Base-by-base conservation (phyloP, 352 stramenopile species). In the Phytopythium boreale region DNA sequence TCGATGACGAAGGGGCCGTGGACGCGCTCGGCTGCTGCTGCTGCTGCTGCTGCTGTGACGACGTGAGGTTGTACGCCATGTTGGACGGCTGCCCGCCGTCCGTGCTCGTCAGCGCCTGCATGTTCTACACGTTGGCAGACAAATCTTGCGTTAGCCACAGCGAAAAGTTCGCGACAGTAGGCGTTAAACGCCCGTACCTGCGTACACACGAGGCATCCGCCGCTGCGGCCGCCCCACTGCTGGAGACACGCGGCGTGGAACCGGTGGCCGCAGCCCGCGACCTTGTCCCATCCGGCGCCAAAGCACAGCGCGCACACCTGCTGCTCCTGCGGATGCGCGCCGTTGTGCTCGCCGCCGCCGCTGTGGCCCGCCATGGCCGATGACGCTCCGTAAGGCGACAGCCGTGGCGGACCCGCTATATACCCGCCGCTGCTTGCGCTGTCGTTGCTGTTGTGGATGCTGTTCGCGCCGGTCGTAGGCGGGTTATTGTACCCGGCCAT, bases 241-340 rank as follows among this genome's bases (percentile, higher is more conserved):
- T 90, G 79, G 49, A 92, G 63, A 63, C 81, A 90, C 26, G 72
- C 64, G 43, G 67, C 70, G 58, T 92, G 83, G 64, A 92, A 92
- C 29, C 75, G 77, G 65, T 92, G 83, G n/a, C 83, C 83, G 44
- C 83, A 92, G 60, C 67, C 73, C 6, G 78, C 80, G 52, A 87
- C 73, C 27, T 76, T 75, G 62, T 90, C 83, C 37, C 77, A 78
- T 27, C 77, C 62, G 52, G 63, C 67, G n/a, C 71, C 73, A 57
- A 80, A 76, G 43, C 77, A 88, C 53, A 85, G 69, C 39, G 58
- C 63, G 39, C 79, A 88, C 37, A 68, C 69, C 27, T 82, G 64
- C 39, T 77, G 73, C 4, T 57, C 68, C 60, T 67, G 76, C 57
- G 43, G 75, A 64, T 56, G 69, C 58, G 72, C 53, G 62, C 68